These are phyloP conservation scores for Hypoxylon rubiginosum DNA, from an alignment of 2,329 filamentous ascomycete genomes.

Conservation along the genomic window DNA sequence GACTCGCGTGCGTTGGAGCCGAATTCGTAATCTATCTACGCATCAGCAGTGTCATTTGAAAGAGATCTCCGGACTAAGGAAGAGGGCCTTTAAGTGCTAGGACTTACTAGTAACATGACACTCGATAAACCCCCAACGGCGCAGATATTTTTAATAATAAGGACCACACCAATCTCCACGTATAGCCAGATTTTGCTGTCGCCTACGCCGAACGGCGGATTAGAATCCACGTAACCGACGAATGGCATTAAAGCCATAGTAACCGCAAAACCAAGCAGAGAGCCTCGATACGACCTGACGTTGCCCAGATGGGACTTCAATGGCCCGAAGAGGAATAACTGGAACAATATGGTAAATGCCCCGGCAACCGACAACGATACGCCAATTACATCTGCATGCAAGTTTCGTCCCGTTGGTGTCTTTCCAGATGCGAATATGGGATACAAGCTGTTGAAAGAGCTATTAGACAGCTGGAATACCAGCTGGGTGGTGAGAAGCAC, in stretches of 20 bases:
- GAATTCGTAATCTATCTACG: slow-evolving; percentile 83
- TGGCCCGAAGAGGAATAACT: slow-evolving; percentile 85
- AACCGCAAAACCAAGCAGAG: slow-evolving; percentile 82
- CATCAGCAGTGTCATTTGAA: slow-evolving; percentile 9
- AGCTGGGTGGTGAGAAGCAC: slow-evolving; percentile 87
- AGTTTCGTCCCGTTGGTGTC: slow-evolving; percentile 80
- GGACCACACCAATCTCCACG: slow-evolving; percentile 80
- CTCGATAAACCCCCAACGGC: slow-evolving; percentile 91
- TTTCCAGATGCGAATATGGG: slow-evolving; percentile 88
- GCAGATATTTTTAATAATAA: slow-evolving; percentile 91
- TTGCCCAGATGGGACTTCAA: slow-evolving; percentile 87
- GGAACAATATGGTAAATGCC: slow-evolving; percentile 87
- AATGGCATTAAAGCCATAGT: slow-evolving; percentile 91
- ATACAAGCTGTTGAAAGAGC: slow-evolving; percentile 94
- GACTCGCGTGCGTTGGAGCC: slow-evolving; percentile 83
- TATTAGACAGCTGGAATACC: slow-evolving; percentile 93
- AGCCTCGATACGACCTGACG: slow-evolving; percentile 83
- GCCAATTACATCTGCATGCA: slow-evolving; percentile 86
- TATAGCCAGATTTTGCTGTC: slow-evolving; percentile 80
- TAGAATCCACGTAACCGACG: slow-evolving; percentile 80
- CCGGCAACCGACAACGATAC: slow-evolving; percentile 88
- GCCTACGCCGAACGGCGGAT: slow-evolving; percentile 68
- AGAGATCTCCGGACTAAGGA: neutral
- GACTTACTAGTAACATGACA: slow-evolving; percentile 83
- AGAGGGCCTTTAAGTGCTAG: neutral